Base-by-base conservation (phyloP, 164 flowering plant genomes). In the Buxus sempervirens region DNA sequence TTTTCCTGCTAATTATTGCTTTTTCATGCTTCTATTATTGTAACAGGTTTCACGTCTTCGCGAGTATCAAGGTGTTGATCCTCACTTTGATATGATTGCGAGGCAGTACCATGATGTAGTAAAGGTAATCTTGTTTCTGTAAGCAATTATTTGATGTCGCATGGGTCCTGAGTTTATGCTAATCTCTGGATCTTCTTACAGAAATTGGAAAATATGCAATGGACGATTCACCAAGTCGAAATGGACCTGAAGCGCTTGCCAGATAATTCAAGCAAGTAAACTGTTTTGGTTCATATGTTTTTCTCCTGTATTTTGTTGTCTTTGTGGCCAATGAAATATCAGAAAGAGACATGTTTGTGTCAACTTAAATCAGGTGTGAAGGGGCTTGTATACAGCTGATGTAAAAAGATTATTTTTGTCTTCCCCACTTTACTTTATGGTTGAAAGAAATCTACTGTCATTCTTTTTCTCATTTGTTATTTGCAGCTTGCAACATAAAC, bases 11-110 rank as follows among this genome's bases (percentile, higher is more conserved):
- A 10, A 25, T 48, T 70, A 21, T n/a, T 71, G 54, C 9, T 60
- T 57, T 5, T 12, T 71, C 38, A 51, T 58, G 62, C 38, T 64
- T 63, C 42, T 1, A 53, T 36, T 55, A 19, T 57, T 70, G 24
- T 54, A 55, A 64, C 78, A 91, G 97, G 94, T 88, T 41, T 89
- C 96, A n/a, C 89, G 96, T 0, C 93, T 95, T 21, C 86, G 94
- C 20, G 97, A 95, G 70, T 95, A 91, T 64, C 98, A 91, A 86
- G 98, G 97, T 57, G 96, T 92, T 27, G 98, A 95, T 85, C 97
- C 97, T 59, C 96, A 90, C 73, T 95, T 95, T 59, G 97, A 95
- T 71, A 71, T 73, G 25, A 91, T 91, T 76, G 98, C 98, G 15
- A 83, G 90, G 80, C 94, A 95, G 74, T 95, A 95, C 78, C 97